Evolutionary conservation across 2,329 filamentous ascomycete genomes (phyloP), one percentile per base, ranked within the genome.

Genomic region (Exophiala spinifera): DNA sequence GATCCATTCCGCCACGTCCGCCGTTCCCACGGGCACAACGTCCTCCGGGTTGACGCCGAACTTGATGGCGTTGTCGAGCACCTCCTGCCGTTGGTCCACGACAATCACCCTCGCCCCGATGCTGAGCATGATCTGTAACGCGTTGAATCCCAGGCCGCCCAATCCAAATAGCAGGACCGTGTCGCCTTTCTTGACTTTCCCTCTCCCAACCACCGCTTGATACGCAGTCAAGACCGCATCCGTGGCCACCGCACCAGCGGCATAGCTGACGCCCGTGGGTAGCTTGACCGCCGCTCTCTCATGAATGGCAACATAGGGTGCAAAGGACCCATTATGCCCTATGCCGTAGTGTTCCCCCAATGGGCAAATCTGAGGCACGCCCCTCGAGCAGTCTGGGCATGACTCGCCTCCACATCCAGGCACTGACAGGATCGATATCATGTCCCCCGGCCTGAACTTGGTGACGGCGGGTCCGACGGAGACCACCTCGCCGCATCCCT

Each of bases 401-500:
- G 37, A 25, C 6, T 37, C 11, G 5, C 10, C 31, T 4, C 42
- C 46, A 37, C 55, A 57, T 14, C 55, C 55, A 11, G 55, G 50
- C 4, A 54, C 55, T 1, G 42, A 19, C 14, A 54, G 8, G 20
- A 57, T 39, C 3, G 46, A 36, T n/a, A 57, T 42, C 47, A 54
- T 54, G 17, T 57, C 55, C 11, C 55, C 55, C 2, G 36, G 21
- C n/a, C 40, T 23, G 46, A 55, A 60, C 2, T 49, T 49, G 8
- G 31, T 47, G 17, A 54, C 57, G 4, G 23, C 34, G 3, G 44
- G 31, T 17, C 60, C 60, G 2, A 60, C 40, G 4, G 50, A 46
- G 11, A 55, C 51, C 25, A 62, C 50, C 8, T 61, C 48, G 3
- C 61, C 61, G 25, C 60, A 57, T 11, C 57, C 53, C 49, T 63